Conservation (phyloP, 1,284 basidiomycete genomes). For the Filobasidium uniguttulatum region DNA sequence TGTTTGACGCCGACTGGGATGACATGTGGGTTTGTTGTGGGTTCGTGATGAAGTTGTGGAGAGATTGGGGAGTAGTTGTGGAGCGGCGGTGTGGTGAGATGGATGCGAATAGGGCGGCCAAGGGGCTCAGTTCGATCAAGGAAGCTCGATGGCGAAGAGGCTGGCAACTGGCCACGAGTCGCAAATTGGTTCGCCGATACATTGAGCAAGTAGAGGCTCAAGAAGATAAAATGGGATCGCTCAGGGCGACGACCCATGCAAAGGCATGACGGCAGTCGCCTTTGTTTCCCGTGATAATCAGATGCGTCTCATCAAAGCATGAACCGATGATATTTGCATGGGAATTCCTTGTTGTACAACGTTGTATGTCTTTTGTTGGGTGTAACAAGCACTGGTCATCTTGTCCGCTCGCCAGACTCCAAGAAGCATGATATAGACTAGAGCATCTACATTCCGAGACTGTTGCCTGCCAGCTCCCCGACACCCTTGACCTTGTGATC, state of each 20-base stretch:
- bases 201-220: slow-evolving; percentile 39
- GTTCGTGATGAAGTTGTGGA: slow-evolving; percentile 57
- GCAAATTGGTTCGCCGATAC: slow-evolving; percentile 37
- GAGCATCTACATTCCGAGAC: slow-evolving; percentile 8
- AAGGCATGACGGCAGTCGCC: too few relatives aligned
- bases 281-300: too few relatives aligned
- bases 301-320: too few relatives aligned
- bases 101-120: slow-evolving; percentile 14
- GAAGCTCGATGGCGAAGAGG: slow-evolving; percentile 46
- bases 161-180: slow-evolving; percentile 41
- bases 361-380: too few relatives aligned
- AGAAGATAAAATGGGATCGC: slow-evolving; percentile 1
- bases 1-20: slow-evolving; percentile 74
- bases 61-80: slow-evolving; percentile 24
- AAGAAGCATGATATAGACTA: too few relatives aligned
- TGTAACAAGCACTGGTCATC: too few relatives aligned
- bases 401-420: too few relatives aligned
- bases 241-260: too few relatives aligned
- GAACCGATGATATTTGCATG: too few relatives aligned
- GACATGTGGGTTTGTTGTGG: slow-evolving; percentile 71
- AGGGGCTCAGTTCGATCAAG: slow-evolving; percentile 19
- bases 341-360: too few relatives aligned
- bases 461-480: slow-evolving; percentile 8
- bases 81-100: slow-evolving; percentile 8
- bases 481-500: slow-evolving; percentile 29